Base-by-base conservation (phyloP, 768 basidiomycete species). In the Podaxis carcinomalis region DNA sequence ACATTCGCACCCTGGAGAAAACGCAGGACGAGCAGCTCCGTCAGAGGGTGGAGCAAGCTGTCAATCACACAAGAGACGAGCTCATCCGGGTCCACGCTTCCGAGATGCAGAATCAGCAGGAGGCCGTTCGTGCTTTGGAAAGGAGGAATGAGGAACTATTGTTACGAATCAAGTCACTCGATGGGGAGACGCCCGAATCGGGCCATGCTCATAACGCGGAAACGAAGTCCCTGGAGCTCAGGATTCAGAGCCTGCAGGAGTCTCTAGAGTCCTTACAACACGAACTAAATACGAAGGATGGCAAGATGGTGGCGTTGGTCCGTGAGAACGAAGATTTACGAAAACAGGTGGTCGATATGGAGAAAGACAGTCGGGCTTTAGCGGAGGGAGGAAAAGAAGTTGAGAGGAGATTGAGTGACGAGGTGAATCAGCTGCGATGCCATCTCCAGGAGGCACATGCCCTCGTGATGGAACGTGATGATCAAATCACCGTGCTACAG, bases 1-100 rank as follows among this genome's bases (percentile, higher is more conserved):
- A 47, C 51, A 53, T 60, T 11, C 40, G 44, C 13, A n/a, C 52
- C 28, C 59, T 60, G 27, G 59, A 60, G 16, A 28, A 51, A 11
- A 23, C 51, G 7, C 25, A 53, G 25, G 44, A 60, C 5, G 59
- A 39, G 25, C 51, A 57, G 36, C 56, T 57, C 9, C 47, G 56
- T 25, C 56, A 36, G 35, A 57, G 56, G 14, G 56, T 50, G 11
- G 56, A 57, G 37, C 28, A 57, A n/a, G 47, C 56, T 5, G 47
- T 50, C 23, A 50, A 37, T 21, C 47, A 50, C 35, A 49, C 56
- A 16, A 57, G 40, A 50, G 47, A 28, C 21, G 56, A 51, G 14
- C 46, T 57, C 14, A 1, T 57, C 6, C 35, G 47, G 1, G 9
- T 19, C 3, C 56, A 57, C n/a, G 13, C 46, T 9, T 36, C 56